Base-by-base conservation (phyloP, 148 eudicot species). In the Bassia scoparia region DNA sequence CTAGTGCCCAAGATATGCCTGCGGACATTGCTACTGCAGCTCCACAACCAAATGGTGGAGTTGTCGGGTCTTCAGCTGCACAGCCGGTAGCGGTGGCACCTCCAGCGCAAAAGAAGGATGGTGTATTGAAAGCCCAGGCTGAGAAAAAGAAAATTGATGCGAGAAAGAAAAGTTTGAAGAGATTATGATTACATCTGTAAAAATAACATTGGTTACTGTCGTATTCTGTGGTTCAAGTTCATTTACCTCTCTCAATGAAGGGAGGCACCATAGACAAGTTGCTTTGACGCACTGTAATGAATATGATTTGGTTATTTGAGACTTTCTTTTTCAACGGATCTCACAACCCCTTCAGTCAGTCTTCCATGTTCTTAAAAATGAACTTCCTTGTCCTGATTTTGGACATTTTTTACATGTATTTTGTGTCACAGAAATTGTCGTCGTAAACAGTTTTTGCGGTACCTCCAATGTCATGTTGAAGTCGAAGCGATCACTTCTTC, bases 91-190 rank as follows among this genome's bases (percentile, higher is more conserved):
- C 38, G 5, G 53, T 49, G 53, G 53, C 53, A 49, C n/a, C 53
- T 7, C 56, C 56, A 24, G 33, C 77, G 26, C 81, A 80, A 46
- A 93, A 84, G 84, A 92, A 92, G 77, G 91, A 85, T 26, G 83
- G 77, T 17, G 68, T 65, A 50, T 71, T 61, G 65, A 92, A 90
- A 77, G 87, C 74, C 74, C 92, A 84, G 50, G 84, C 77, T 3
- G 98, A 90, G 79, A 93, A 89, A 72, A 93, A 87, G 86, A 93
- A 89, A 84, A 87, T 93, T 50, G 98, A 93, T 69, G 98, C 96
- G 9, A 88, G 98, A 62, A 93, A 93, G 96, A 90, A 88, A 78
- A 93, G 96, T 83, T 74, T 87, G 85, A 93, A 90, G 86, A 90
- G 95, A 61, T 75, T 61, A 43, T 70, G 44, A 53, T 66, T 30